Evolutionary conservation across 345 rosid species (phyloP), one percentile per base, ranked within the genome.

Genomic region (Viola odorata): DNA sequence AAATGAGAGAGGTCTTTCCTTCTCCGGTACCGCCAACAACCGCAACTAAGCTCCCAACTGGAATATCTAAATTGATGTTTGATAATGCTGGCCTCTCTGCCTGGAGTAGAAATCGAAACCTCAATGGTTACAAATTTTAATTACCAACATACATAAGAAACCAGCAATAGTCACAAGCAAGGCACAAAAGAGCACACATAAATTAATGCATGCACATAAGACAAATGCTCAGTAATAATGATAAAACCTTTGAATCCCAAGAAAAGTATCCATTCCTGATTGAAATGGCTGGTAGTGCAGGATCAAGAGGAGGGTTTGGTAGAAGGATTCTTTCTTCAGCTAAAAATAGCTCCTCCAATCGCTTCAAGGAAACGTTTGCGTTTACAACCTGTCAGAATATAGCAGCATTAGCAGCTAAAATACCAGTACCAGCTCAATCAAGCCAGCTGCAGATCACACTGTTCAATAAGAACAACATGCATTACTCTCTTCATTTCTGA

Each of bases 21-120:
- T 90, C 99, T 60, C 99, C 99, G 16, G 99, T 90, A 72, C 97
- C 78, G 54, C 99, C 99, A 77, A 94, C 99, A 58, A 94, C 57
- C 14, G 99, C 99, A 66, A 94, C 97, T 71, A 94, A 78, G 84
- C 91, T 86, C 32, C 99, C 99, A 59, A 77, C 14, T 55, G 97
- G 97, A 66, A 94, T 57, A 74, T 88, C 95, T 80, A 90, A 66
- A 75, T 88, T 90, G 77, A 94, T 75, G 69, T 94, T 78, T 67
- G 91, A 94, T 75, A 94, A 78, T 50, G 97, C 80, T 23, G 95
- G 92, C 66, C 71, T 88, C 81, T 88, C 99, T 50, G 84, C 91
- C 99, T 94, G 83, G 61, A 68, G 64, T 56, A 37, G 42, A 70
- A 61, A 69, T 42, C 57, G 67, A 54, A 58, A 41, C 44, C 37